Conservation (phyloP, 257 asterid genomes). For the Coffea canephora region DNA sequence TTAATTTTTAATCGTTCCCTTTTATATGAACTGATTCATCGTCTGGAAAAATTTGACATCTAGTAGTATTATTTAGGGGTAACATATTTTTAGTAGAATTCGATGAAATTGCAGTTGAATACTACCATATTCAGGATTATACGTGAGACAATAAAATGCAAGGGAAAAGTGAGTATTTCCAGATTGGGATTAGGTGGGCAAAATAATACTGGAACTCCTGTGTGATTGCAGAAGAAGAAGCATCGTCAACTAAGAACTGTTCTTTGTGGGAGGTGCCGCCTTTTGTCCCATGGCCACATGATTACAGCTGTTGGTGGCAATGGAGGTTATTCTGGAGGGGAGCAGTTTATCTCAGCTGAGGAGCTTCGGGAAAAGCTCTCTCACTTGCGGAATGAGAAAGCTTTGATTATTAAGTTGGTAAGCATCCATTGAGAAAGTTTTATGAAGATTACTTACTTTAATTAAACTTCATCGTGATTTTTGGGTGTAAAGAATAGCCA, state of each 20-base stretch:
- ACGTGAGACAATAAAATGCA: too few species aligned
- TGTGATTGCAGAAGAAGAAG: constrained; percentile 75
- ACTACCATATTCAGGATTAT: too few species aligned
- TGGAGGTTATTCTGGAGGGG: constrained; percentile 98
- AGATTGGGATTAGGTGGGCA: background rate
- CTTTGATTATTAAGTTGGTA: constrained; percentile 87
- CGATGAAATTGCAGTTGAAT: too few species aligned
- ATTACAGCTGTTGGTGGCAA: constrained; percentile 99
- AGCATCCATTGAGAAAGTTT: background rate
- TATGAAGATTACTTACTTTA: background rate
- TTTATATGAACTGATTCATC: too few species aligned
- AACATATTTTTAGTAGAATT: too few species aligned
- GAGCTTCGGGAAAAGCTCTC: constrained; percentile 92
- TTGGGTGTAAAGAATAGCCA: background rate
- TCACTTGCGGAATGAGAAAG: constrained; percentile 79
- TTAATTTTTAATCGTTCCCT: too few species aligned
- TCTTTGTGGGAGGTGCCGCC: constrained; percentile 91
- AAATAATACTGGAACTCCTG: background rate
- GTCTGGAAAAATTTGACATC: too few species aligned
- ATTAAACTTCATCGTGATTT: background rate
- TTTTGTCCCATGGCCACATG: constrained; percentile 94
- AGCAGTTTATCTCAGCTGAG: constrained; percentile 88
- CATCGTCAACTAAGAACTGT: constrained; percentile 73
- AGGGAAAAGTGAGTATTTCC: too few species aligned
- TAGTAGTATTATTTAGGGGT: too few species aligned